Evolutionary conservation across 1,284 basidiomycete species (phyloP), one percentile per base, ranked within the genome.

Genomic region (Cutaneotrichosporon cyanovorans): DNA sequence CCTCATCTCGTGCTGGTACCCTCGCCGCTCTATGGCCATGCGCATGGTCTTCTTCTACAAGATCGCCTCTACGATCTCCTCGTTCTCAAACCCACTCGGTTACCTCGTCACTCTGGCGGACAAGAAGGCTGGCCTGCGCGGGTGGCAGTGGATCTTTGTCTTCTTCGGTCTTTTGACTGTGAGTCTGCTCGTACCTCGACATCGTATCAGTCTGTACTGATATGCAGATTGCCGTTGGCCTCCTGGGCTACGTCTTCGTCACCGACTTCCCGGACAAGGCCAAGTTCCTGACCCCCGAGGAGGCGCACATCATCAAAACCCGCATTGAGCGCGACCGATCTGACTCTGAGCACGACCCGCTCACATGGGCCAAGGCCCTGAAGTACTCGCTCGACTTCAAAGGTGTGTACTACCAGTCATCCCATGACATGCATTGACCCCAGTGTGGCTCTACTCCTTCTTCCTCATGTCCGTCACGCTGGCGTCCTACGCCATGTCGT

Each of bases 1-100:
- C 61, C 61, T 76, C 16, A 68, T 75, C 48, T 65, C 70, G 14
- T 67, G 61, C 28, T 76, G 50, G 74, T 76, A 75, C 59, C 69
- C 72, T 2, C 69, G 74, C 14, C 62, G 63, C 43, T 68, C 74
- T 55, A 68, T 70, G 37, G 70, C 73, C 40, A 56, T 35, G 5
- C 54, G 59, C 42, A 46, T 49, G 55, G 62, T 67, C 7, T 55
- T 60, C 37, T 75, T 75, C 63, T 75, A 75, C 62, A 60, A 70
- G n/a, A 36, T 47, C 42, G 50, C 48, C 8, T 47, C 47, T 48
- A 56, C 50, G 50, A n/a, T 44, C 28, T 42, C 45, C 9, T 44
- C 36, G 0, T 40, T 42, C 16, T 25, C 39, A 16, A 36, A 23
- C 5, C 28, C 37, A 9, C 21, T 50, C 18, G 45, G 28, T 0